Conservation (phyloP, 2,329 filamentous ascomycete species). For the Pseudocercospora vitis region DNA sequence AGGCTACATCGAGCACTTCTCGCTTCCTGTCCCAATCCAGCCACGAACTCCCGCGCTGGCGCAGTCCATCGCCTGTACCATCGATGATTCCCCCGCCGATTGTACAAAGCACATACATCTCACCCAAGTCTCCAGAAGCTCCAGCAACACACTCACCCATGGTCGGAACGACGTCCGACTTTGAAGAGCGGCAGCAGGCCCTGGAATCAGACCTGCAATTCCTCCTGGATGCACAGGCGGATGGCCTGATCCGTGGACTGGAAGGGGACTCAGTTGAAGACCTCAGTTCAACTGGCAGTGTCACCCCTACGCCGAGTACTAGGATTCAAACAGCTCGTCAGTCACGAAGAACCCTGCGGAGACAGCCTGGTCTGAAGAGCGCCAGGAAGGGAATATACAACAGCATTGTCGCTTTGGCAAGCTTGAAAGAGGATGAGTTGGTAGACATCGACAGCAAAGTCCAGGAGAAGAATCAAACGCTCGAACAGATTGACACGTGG, state of each 20-base stretch:
- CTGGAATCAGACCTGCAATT: slow-evolving; percentile 59
- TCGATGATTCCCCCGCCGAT: slow-evolving; percentile 40
- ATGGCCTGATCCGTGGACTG: slow-evolving; percentile 55
- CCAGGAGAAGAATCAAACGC: slow-evolving; percentile 56
- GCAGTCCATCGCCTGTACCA: slow-evolving; percentile 35
- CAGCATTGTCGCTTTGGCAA: slow-evolving; percentile 63
- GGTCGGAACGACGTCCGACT: slow-evolving; percentile 46
- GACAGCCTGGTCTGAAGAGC: slow-evolving; percentile 58
- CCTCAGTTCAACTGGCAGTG: slow-evolving; percentile 50
- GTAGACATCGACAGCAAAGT: slow-evolving; percentile 59
- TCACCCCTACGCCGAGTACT: slow-evolving; percentile 46
- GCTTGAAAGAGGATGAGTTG: slow-evolving; percentile 69
- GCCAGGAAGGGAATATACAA: slow-evolving; percentile 65
- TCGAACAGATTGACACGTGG: slow-evolving; percentile 61
- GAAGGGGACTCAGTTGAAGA: slow-evolving; percentile 45
- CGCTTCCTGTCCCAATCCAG: slow-evolving; percentile 25
- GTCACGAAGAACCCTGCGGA: slow-evolving; percentile 54
- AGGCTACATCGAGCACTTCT: slow-evolving; percentile 27
- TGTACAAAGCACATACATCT: slow-evolving; percentile 34
- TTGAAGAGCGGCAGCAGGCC: slow-evolving; percentile 48
- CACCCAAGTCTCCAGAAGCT: slow-evolving; percentile 10
- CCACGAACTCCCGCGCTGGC: slow-evolving; percentile 38
- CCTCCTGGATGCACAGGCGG: slow-evolving; percentile 61
- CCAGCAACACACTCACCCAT: slow-evolving; percentile 40
- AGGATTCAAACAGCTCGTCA: slow-evolving; percentile 35